These are phyloP conservation scores for Tulasnella sp. DNA, from an alignment of 768 basidiomycete species.

Conservation along the genomic window DNA sequence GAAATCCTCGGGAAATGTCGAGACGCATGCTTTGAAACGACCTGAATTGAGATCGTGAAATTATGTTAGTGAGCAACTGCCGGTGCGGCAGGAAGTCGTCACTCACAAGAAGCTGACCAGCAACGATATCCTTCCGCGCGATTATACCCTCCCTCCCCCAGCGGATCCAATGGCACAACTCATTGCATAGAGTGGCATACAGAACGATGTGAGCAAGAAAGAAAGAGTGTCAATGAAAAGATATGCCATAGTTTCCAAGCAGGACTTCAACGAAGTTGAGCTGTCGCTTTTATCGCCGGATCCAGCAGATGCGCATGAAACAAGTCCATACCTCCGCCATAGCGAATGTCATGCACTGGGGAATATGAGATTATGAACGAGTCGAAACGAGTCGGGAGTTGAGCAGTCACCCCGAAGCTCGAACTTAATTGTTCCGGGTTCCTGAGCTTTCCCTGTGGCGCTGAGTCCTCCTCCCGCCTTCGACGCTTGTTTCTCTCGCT, in stretches of 20 bases:
- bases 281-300: too few relatives aligned
- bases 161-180: conserved; percentile 13
- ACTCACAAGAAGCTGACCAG: conserved; percentile 24
- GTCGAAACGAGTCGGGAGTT: not conserved
- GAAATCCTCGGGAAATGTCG: conserved; percentile 15
- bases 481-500: too few relatives aligned
- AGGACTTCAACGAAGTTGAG: too few relatives aligned
- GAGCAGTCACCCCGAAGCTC: too few relatives aligned
- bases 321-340: not conserved
- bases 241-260: too few relatives aligned
- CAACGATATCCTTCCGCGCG: conserved; percentile 17
- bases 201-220: too few relatives aligned
- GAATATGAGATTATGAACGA: not conserved
- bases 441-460: too few relatives aligned
- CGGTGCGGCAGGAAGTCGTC: not conserved
- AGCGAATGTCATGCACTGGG: not conserved
- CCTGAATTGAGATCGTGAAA: not conserved
- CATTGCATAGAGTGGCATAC: too few relatives aligned
- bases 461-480: too few relatives aligned
- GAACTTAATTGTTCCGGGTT: too few relatives aligned
- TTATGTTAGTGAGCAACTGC: not conserved
- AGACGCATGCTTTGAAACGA: conserved; percentile 24
- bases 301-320: not conserved
- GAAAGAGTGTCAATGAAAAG: too few relatives aligned
- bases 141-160: conserved; percentile 24